These are phyloP conservation scores for Tetraselmis striata DNA, from an alignment of 139 green algal species.

Conservation along the genomic window DNA sequence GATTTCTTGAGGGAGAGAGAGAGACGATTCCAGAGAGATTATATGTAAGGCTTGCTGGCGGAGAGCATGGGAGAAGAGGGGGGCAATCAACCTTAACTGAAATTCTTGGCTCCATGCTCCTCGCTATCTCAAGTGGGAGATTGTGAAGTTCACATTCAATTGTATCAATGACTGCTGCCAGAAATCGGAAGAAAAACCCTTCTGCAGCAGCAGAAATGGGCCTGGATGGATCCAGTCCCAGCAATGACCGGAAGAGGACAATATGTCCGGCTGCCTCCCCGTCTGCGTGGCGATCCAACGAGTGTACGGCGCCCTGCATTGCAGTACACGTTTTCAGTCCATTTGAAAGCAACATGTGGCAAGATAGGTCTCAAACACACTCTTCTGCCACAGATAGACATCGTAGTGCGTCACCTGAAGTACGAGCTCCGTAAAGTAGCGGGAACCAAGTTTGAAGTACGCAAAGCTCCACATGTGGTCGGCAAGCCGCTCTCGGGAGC, in stretches of 20 bases:
- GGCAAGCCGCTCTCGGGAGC: not conserved
- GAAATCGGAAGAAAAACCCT: not conserved
- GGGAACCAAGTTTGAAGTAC: not conserved
- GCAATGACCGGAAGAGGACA: not conserved
- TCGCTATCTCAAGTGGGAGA: not conserved
- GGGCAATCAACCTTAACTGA: not conserved
- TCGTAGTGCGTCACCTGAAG: too few relatives aligned
- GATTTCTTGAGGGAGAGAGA: too few relatives aligned
- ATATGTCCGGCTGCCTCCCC: not conserved
- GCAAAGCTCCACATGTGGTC: not conserved
- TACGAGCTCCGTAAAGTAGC: not conserved
- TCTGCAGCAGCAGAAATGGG: not conserved
- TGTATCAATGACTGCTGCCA: not conserved
- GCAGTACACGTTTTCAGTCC: too few relatives aligned
- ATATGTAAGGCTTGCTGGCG: too few relatives aligned
- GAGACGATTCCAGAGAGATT: too few relatives aligned
- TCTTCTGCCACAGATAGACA: too few relatives aligned
- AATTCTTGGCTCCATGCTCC: not conserved
- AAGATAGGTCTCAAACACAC: too few relatives aligned
- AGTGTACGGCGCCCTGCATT: not conserved
- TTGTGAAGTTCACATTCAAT: not conserved
- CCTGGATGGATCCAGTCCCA: not conserved
- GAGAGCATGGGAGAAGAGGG: too few relatives aligned
- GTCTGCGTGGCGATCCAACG: not conserved
- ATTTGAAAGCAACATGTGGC: too few relatives aligned